Conservation (phyloP, 163 green algal genomes). For the Chlorella variabilis region DNA sequence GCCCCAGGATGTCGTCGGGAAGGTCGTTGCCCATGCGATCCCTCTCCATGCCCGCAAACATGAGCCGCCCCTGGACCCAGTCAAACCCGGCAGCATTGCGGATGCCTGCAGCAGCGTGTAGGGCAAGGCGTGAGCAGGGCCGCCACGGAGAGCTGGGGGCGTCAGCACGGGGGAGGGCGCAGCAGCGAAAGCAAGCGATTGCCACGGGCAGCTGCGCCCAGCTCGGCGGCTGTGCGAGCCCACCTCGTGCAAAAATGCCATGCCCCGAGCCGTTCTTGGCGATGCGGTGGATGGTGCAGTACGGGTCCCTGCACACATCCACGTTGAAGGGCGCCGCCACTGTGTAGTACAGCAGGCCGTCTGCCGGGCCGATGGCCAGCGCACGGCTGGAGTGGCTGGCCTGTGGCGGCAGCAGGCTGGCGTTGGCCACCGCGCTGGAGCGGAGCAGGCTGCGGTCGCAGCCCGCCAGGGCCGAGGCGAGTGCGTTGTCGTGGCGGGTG, state of each 20-base stretch:
- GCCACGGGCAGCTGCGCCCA: too few species aligned
- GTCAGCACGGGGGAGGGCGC: neutral
- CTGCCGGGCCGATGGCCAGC: conserved; percentile 36
- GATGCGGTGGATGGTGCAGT: conserved; percentile 45
- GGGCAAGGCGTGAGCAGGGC: too few species aligned
- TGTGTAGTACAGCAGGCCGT: conserved; percentile 51
- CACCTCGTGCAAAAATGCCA: conserved; percentile 15
- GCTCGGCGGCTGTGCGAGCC: too few species aligned
- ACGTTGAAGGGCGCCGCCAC: conserved; percentile 18
- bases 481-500: conserved; percentile 48
- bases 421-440: neutral
- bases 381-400: conserved; percentile 37
- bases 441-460: conserved; percentile 2
- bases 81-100: conserved; percentile 12
- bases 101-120: conserved; percentile 6
- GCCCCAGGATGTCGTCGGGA: conserved; percentile 15
- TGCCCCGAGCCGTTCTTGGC: conserved; percentile 29
- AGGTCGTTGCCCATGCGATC: conserved; percentile 4
- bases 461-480: conserved; percentile 41
- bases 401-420: conserved; percentile 21
- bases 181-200: neutral
- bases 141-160: too few species aligned
- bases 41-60: conserved; percentile 4
- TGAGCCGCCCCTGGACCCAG: conserved; percentile 5
- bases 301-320: conserved; percentile 20